These are phyloP conservation scores for Camellia sinensis DNA, from an alignment of 148 eudicot genomes.

Conservation along the genomic window DNA sequence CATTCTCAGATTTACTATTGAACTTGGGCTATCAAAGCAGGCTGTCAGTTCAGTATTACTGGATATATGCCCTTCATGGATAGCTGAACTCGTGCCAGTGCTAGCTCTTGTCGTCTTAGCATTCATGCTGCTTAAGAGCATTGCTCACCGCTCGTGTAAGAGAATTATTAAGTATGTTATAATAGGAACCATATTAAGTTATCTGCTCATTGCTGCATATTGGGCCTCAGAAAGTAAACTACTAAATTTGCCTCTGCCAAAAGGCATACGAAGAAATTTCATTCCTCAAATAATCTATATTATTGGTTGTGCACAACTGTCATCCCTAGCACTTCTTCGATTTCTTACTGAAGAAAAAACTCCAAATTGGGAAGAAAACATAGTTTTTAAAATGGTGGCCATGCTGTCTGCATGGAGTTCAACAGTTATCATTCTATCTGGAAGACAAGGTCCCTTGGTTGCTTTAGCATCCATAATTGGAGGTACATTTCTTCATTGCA, in stretches of 20 bases:
- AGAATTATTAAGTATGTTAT: conserved; percentile 49
- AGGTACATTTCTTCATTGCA: conserved; percentile 47
- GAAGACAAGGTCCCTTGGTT: conserved; percentile 80
- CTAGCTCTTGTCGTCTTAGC: conserved; percentile 51
- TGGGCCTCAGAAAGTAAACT: conserved; percentile 66
- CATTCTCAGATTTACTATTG: conserved; percentile 60
- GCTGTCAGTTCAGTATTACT: conserved; percentile 40
- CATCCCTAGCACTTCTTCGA: conserved; percentile 42
- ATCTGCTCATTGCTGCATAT: conserved; percentile 53
- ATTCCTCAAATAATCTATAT: conserved; percentile 72
- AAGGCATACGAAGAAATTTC: conserved; percentile 35
- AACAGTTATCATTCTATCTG: conserved; percentile 69
- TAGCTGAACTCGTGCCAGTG: conserved; percentile 48
- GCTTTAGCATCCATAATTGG: conserved; percentile 65
- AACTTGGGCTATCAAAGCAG: conserved; percentile 81
- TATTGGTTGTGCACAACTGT: conserved; percentile 60
- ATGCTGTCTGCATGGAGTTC: conserved; percentile 83
- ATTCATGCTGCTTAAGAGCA: conserved; percentile 42
- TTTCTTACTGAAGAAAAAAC: conserved; percentile 31
- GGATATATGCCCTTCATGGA: conserved; percentile 37
- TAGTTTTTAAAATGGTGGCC: conserved; percentile 48
- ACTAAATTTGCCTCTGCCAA: conserved; percentile 30
- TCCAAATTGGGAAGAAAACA: conserved; percentile 39
- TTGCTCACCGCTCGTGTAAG: conserved; percentile 25
- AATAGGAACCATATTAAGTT: conserved; percentile 56